Base-by-base conservation (phyloP, 2,329 filamentous ascomycete species). In the Fusarium sacchari region DNA sequence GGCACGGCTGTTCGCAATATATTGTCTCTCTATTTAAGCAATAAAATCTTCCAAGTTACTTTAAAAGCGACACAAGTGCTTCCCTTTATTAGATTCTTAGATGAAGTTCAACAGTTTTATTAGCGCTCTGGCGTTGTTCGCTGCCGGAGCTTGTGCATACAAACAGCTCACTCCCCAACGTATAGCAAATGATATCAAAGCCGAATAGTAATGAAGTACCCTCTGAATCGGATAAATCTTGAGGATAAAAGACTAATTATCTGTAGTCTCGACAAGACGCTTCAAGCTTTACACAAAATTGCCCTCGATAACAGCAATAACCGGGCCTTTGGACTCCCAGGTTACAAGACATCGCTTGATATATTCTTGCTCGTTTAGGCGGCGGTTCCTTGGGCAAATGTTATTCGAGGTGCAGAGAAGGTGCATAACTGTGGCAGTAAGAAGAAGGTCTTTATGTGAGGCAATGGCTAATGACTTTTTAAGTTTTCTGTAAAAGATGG, bases 291-390 rank as follows among this genome's bases (percentile, higher is more conserved):
- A 30, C 52, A 71, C 26, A 36, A 63, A 8, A 71, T 73, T 36
- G 62, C 71, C 7, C 44, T 60, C 7, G 59, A 68, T 24, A 73
- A 73, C 24, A 30, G 42, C 15, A 39, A 43, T 8, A 73, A 55
- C 24, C 64, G 71, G 46, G 58, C 56, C 32, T 73, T 73, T 39
- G 71, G 71, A 6, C 50, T 71, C 15, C 39, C 71, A 1, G 67
- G 71, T 12, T 74, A 73, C 34, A 71, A 74, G 17, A 59, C 67
- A 20, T 71, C 71, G 20, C 49, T 73, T 24, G 62, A 68, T 18
- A 61, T 46, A 44, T 73, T 8, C 61, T 49, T 18, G 24, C 28
- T 8, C 42, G 30, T 18, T 28, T 73, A n/a, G 26, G 47, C 13
- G 26, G 26, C 15, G 62, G 32, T 40, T 15, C 55, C 50, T 30